phyloP scores from a whole-genome alignment of 148 eudicot genomes.

The Polygonum maritimum region DNA sequence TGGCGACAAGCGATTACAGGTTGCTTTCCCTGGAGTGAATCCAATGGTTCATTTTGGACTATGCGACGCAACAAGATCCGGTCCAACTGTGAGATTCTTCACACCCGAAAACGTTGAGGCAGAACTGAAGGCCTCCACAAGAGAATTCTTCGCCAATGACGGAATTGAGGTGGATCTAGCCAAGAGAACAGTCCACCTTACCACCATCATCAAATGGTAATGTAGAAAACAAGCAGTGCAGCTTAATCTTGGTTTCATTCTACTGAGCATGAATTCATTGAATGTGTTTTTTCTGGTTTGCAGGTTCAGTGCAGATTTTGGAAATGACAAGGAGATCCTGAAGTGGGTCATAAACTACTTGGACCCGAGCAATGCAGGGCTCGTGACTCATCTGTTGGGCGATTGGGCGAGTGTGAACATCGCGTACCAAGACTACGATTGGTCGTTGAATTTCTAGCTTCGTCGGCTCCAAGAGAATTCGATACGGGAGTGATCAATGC shows the following conservation, averaged over 20 bases:
- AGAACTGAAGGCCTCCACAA: slow-evolving; percentile 56
- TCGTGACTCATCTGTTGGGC: slow-evolving; percentile 67
- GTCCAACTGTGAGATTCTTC: slow-evolving; percentile 68
- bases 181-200: slow-evolving; percentile 61
- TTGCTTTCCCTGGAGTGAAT: slow-evolving; percentile 49
- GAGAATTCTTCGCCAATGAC: slow-evolving; percentile 61
- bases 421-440: slow-evolving; percentile 58
- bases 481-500: not conserved
- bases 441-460: slow-evolving; percentile 51
- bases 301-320: slow-evolving; percentile 87
- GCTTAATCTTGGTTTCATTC: not conserved
- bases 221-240: not conserved
- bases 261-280: not conserved
- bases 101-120: slow-evolving; percentile 56
- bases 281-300: not conserved
- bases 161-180: slow-evolving; percentile 66
- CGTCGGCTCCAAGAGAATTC: not conserved
- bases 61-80: slow-evolving; percentile 75
- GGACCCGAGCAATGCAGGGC: slow-evolving; percentile 76
- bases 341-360: slow-evolving; percentile 62
- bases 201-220: slow-evolving; percentile 73
- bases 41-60: slow-evolving; percentile 79
- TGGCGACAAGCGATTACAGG: slow-evolving; percentile 69
- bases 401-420: slow-evolving; percentile 59
- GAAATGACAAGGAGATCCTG: slow-evolving; percentile 54